Percentiles rank a stretch among this genome's conserved stretches.
phyloP scores from a whole-genome alignment of 2,329 filamentous ascomycete genomes.

The Cladosporium cucumerinum region DNA sequence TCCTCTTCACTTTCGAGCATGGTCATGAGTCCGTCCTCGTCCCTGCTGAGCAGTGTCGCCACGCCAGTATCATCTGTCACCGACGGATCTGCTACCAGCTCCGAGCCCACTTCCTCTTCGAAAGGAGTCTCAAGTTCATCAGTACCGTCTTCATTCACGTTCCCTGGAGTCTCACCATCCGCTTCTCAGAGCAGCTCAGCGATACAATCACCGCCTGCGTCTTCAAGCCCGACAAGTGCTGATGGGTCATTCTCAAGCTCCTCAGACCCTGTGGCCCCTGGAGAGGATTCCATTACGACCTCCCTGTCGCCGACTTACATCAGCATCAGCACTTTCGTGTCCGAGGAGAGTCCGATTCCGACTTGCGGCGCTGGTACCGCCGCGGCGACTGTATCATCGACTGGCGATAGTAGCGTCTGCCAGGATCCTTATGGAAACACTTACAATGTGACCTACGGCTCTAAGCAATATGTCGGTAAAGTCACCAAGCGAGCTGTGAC shows the following conservation, averaged over 20 bases:
- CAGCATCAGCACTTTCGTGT: slow-evolving; percentile 12
- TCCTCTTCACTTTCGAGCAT: neutral
- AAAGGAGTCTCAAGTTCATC: neutral
- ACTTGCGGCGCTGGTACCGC: slow-evolving; percentile 9
- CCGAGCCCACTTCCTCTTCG: neutral
- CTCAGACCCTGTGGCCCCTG: neutral
- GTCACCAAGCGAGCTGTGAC: slow-evolving; percentile 22
- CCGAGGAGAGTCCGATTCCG: slow-evolving; percentile 5
- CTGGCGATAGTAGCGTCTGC: slow-evolving; percentile 12
- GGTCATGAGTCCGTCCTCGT: neutral
- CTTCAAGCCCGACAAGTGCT: neutral
- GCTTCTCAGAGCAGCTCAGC: neutral
- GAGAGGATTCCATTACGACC: neutral
- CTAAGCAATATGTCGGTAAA: slow-evolving; percentile 22
- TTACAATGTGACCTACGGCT: slow-evolving; percentile 24
- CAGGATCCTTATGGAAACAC: slow-evolving; percentile 24
- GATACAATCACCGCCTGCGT: neutral
- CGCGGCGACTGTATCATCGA: neutral
- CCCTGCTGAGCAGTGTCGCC: neutral
- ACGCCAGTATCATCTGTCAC: neutral
- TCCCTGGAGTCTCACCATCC: neutral
- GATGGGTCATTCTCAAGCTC: neutral
- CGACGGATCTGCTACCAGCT: neutral
- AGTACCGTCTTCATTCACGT: neutral
- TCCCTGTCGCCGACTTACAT: slow-evolving; percentile 1